Percentiles rank a stretch among this genome's conserved stretches.
Evolutionary conservation across 495 filamentous ascomycete genomes (phyloP).

Genomic region (Hypoxylon crocopeplum): DNA sequence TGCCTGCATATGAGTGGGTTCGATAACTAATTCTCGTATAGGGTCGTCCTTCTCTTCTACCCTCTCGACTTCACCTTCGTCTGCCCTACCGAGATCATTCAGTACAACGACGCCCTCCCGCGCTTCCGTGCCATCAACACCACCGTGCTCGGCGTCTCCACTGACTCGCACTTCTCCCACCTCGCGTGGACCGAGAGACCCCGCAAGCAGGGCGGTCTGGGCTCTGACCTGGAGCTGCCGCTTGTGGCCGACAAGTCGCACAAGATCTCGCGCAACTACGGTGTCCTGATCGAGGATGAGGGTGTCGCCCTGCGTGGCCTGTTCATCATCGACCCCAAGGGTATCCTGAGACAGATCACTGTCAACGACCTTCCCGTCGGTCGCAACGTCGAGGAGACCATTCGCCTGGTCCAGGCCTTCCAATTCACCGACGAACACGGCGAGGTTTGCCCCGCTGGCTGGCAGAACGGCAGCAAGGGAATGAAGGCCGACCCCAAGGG

Average conservation of each 20-base stretch:
- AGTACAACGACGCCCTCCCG: constrained; percentile 49
- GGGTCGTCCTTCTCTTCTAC: constrained; percentile 44
- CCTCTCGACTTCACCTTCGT: constrained; percentile 53
- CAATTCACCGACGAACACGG: constrained; percentile 67
- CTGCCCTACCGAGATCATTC: constrained; percentile 60
- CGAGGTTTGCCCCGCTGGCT: constrained; percentile 65
- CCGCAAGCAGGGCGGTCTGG: constrained; percentile 61
- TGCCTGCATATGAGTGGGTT: too few species aligned
- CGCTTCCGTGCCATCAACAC: constrained; percentile 42
- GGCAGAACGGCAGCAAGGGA: constrained; percentile 58
- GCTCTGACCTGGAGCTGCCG: constrained; percentile 58
- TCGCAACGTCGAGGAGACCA: constrained; percentile 63
- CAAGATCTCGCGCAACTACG: constrained; percentile 60
- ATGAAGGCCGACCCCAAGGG: constrained; percentile 61
- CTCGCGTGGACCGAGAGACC: constrained; percentile 60
- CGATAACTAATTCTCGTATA: constrained; percentile 10
- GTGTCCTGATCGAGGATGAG: constrained; percentile 63
- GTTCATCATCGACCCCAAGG: constrained; percentile 66
- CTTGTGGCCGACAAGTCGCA: constrained; percentile 64
- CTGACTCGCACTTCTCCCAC: constrained; percentile 59
- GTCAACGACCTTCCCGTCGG: constrained; percentile 66
- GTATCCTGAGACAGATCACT: constrained; percentile 62
- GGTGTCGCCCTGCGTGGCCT: constrained; percentile 64
- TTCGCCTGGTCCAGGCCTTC: constrained; percentile 65
- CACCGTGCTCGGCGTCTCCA: constrained; percentile 39